Conservation (phyloP, 1,284 basidiomycete species). For the Pseudozyma tsukubaensis region DNA sequence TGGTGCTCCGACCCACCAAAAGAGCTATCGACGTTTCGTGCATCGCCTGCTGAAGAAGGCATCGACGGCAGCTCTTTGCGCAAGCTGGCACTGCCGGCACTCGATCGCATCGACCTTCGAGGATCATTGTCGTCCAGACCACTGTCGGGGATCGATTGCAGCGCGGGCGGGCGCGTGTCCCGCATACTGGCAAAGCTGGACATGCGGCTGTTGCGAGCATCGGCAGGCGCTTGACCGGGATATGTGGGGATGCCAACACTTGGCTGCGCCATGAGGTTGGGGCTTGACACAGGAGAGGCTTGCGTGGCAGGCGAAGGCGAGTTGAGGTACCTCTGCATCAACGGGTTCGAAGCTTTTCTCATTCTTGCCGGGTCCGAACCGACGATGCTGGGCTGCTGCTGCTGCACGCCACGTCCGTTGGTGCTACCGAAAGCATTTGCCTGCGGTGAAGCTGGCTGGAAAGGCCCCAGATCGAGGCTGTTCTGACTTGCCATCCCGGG, state of each 20-base stretch:
- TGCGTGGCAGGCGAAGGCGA: constrained; percentile 43
- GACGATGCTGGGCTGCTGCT: constrained; percentile 11
- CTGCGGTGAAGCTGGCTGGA: constrained; percentile 50
- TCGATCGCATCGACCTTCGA: constrained; percentile 21
- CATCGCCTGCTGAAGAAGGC: constrained; percentile 15
- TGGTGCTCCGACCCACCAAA: constrained; percentile 12
- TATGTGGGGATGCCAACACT: constrained; percentile 1
- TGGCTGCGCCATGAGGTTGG: constrained; percentile 5
- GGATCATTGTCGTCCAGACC: constrained; percentile 14
- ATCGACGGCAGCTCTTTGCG: constrained; percentile 44
- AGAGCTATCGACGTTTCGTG: neutral
- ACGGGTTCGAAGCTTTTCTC: constrained; percentile 35
- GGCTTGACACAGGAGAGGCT: constrained; percentile 16
- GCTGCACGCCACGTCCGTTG: constrained; percentile 26
- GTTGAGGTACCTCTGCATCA: constrained; percentile 49
- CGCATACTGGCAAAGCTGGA: constrained; percentile 37
- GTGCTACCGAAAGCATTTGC: constrained; percentile 13
- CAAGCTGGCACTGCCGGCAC: constrained; percentile 19
- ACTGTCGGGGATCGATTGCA: constrained; percentile 36
- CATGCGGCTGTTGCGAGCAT: constrained; percentile 14
- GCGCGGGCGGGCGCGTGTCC: constrained; percentile 16
- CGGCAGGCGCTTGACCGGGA: constrained; percentile 1
- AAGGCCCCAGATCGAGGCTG: constrained; percentile 60
- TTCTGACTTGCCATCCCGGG: constrained; percentile 56
- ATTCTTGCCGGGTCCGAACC: constrained; percentile 18